A percentile compares a stretch with the other conserved stretches of the same genome.
Conservation (phyloP, 306 rosid species). For the Vigna angularis region DNA sequence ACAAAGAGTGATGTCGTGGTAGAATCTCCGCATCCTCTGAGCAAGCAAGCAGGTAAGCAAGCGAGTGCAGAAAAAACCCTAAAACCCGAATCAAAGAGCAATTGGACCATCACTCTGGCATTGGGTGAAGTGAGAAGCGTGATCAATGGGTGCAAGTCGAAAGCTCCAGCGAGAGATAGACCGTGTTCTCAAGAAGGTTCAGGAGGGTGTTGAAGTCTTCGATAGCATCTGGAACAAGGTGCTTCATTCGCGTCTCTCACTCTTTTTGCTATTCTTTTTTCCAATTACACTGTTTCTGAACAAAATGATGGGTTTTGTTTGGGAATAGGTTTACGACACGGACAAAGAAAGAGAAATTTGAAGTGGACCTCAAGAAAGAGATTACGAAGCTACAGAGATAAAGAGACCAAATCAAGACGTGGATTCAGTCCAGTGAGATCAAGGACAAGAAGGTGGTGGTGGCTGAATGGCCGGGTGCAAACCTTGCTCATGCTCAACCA, state of each 20-base stretch:
- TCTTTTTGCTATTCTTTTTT: not conserved
- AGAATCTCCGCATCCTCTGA: slow-evolving; percentile 49
- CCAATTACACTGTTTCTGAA: slow-evolving; percentile 1
- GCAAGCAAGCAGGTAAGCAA: not conserved
- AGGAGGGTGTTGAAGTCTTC: slow-evolving; percentile 97
- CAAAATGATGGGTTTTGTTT: slow-evolving; percentile 18
- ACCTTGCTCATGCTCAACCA: no score
- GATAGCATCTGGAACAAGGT: slow-evolving; percentile 99
- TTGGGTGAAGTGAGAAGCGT: slow-evolving; percentile 22
- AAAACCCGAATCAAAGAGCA: not conserved
- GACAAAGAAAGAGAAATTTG: slow-evolving; percentile 99
- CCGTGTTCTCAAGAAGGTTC: slow-evolving; percentile 98
- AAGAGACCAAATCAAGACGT: slow-evolving; percentile 93
- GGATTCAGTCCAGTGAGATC: slow-evolving; percentile 51
- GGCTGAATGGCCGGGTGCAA: no score
- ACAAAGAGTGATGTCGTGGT: slow-evolving; percentile 19
- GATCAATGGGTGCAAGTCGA: slow-evolving; percentile 93
- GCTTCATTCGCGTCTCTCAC: not conserved
- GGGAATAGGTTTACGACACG: slow-evolving; percentile 82
- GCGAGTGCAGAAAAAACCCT: slow-evolving; percentile 49
- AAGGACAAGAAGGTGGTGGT: no score
- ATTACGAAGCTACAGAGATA: slow-evolving; percentile 97
- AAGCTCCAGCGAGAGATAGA: slow-evolving; percentile 99
- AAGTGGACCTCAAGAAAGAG: slow-evolving; percentile 98
- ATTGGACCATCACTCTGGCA: not conserved